These are phyloP conservation scores for Podaxis mareebaensis DNA, from an alignment of 768 basidiomycete genomes.

Conservation along the genomic window DNA sequence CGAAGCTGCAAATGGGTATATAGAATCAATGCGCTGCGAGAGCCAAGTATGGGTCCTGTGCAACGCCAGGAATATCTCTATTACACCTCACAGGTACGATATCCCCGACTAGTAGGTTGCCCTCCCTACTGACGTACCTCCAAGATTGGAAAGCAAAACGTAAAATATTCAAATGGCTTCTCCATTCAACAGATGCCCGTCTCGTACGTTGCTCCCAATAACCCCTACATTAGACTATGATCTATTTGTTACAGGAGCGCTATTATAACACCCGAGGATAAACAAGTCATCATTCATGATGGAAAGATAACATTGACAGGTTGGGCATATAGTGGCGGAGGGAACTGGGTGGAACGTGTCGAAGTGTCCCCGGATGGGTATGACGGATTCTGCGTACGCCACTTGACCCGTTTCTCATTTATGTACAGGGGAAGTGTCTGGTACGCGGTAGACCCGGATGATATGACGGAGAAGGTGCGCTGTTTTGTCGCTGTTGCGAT, in stretches of 20 bases:
- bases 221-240: not conserved
- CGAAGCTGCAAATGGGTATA: conserved; percentile 56
- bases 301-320: conserved; percentile 45
- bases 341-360: conserved; percentile 58
- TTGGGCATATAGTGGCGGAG: conserved; percentile 47
- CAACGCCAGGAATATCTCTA: conserved; percentile 56
- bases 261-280: conserved; percentile 45
- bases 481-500: not conserved
- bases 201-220: conserved; percentile 38
- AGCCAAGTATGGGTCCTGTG: conserved; percentile 52
- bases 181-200: conserved; percentile 61
- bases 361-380: conserved; percentile 53
- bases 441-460: conserved; percentile 46
- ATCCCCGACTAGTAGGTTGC: conserved; percentile 1
- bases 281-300: conserved; percentile 47
- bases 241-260: conserved; percentile 40
- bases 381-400: conserved; percentile 2
- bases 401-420: not conserved
- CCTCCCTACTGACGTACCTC: not conserved
- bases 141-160: conserved; percentile 55
- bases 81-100: conserved; percentile 45
- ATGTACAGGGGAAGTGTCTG: conserved; percentile 45
- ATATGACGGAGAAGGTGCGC: conserved; percentile 49
- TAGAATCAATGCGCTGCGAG: conserved; percentile 48
- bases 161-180: conserved; percentile 53